Conservation (phyloP, 2,329 filamentous ascomycete genomes). For the Cladophialophora yegresii region DNA sequence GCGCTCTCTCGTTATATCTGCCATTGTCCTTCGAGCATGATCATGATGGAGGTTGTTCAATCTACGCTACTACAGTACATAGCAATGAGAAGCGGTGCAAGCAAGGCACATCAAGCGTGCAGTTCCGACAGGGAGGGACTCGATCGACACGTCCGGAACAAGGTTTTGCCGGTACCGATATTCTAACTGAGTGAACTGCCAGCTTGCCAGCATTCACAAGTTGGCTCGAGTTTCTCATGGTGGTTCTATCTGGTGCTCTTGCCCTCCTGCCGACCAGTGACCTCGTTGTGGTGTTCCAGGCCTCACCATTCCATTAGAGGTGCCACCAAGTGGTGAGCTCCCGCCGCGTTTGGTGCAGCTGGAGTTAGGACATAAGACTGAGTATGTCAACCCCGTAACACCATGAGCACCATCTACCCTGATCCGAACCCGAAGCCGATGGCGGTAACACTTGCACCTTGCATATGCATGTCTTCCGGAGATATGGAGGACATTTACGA, state of each 20-base stretch:
- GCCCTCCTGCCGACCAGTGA: background rate
- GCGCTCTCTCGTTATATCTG: background rate
- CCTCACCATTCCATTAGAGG: background rate
- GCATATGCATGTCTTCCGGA: background rate
- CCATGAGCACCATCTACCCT: background rate
- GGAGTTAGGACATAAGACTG: background rate
- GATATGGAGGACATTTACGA: background rate
- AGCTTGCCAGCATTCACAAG: background rate
- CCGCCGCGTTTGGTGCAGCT: background rate
- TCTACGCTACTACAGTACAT: background rate
- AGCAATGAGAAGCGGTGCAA: background rate
- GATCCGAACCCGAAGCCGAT: no score
- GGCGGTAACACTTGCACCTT: background rate
- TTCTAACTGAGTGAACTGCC: background rate
- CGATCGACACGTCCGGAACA: background rate
- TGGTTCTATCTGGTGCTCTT: background rate
- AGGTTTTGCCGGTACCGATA: background rate
- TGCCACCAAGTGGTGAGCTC: background rate
- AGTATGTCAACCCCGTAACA: background rate
- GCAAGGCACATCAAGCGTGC: background rate
- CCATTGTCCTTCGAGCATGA: background rate
- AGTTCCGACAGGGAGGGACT: background rate
- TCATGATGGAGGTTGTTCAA: background rate
- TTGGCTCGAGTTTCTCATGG: background rate
- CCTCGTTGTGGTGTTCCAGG: background rate